A percentile compares a stretch with the other conserved stretches of the same genome.
Conservation (phyloP, 495 filamentous ascomycete species). For the Margaritispora aquatica region DNA sequence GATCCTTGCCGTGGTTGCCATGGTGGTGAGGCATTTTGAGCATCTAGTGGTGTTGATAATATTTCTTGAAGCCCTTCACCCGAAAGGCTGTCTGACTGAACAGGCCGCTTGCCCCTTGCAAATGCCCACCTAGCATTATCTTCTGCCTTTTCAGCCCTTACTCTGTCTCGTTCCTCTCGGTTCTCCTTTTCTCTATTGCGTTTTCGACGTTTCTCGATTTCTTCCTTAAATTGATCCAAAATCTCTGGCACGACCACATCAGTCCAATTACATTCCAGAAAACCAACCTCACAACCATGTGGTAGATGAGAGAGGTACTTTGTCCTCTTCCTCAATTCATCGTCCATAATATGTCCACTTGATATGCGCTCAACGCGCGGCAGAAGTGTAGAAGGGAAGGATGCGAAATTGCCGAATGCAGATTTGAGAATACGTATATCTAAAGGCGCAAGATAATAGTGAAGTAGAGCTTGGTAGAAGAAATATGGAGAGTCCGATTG, state of each 20-base stretch:
- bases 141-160: slow-evolving; percentile 81
- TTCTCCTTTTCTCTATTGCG: slow-evolving; percentile 80
- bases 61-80: slow-evolving; percentile 62
- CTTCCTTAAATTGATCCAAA: slow-evolving; percentile 62
- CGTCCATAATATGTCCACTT: slow-evolving; percentile 85
- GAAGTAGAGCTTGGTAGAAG: slow-evolving; percentile 86
- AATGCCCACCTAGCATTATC: slow-evolving; percentile 54
- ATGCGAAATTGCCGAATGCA: slow-evolving; percentile 75
- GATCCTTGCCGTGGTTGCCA: slow-evolving; percentile 46
- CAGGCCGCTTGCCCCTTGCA: slow-evolving; percentile 33
- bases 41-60: slow-evolving; percentile 32
- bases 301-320: slow-evolving; percentile 92
- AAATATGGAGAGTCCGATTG: slow-evolving; percentile 50
- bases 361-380: slow-evolving; percentile 90
- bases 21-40: slow-evolving; percentile 46
- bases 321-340: slow-evolving; percentile 75
- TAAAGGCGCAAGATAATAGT: slow-evolving; percentile 88
- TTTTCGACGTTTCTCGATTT: slow-evolving; percentile 74
- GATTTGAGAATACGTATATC: slow-evolving; percentile 94
- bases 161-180: slow-evolving; percentile 83
- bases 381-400: slow-evolving; percentile 84
- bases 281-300: slow-evolving; percentile 86
- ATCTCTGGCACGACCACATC: slow-evolving; percentile 76
- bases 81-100: slow-evolving; percentile 14
- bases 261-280: slow-evolving; percentile 96